Evolutionary conservation across 805 yeast genomes (phyloP).

Genomic region (Kodamaea sagamina): DNA sequence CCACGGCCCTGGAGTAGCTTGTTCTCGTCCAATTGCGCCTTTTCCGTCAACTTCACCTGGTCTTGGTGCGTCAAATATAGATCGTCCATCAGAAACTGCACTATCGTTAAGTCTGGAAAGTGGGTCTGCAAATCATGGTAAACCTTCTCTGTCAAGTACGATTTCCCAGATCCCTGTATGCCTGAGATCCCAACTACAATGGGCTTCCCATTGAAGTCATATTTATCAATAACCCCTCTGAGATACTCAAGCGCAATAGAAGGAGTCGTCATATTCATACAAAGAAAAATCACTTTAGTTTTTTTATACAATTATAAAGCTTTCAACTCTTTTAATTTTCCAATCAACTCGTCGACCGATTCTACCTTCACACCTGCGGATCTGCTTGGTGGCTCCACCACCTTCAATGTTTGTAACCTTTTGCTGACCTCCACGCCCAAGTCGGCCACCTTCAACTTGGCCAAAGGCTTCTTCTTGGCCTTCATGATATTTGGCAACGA

Average conservation of each 20-base stretch:
- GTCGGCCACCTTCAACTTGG: slow-evolving; percentile 60
- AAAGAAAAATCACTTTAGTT: not conserved
- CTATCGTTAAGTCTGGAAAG: slow-evolving; percentile 40
- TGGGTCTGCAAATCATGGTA: slow-evolving; percentile 29
- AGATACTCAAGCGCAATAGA: slow-evolving; percentile 28
- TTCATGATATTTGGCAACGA: slow-evolving; percentile 96
- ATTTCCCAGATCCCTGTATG: slow-evolving; percentile 82
- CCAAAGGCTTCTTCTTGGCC: slow-evolving; percentile 95
- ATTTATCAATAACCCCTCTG: slow-evolving; percentile 24
- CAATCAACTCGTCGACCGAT: slow-evolving; percentile 77
- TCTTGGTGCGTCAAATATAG: slow-evolving; percentile 69
- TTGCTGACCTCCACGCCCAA: slow-evolving; percentile 65
- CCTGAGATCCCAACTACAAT: slow-evolving; percentile 62
- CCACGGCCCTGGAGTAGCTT: slow-evolving; percentile 76
- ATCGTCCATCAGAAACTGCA: slow-evolving; percentile 80
- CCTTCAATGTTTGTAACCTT: slow-evolving; percentile 67
- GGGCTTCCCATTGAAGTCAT: slow-evolving; percentile 33
- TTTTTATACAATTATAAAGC: slow-evolving; percentile 42
- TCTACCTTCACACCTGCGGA: slow-evolving; percentile 79
- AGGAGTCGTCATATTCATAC: slow-evolving; percentile 12
- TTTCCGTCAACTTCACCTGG: slow-evolving; percentile 49
- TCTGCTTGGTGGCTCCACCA: slow-evolving; percentile 85
- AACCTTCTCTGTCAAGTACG: slow-evolving; percentile 44
- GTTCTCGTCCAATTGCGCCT: slow-evolving; percentile 42
- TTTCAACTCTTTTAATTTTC: slow-evolving; percentile 74